Base-by-base conservation (phyloP, 768 basidiomycete genomes). In the Mycena sanguinolenta region DNA sequence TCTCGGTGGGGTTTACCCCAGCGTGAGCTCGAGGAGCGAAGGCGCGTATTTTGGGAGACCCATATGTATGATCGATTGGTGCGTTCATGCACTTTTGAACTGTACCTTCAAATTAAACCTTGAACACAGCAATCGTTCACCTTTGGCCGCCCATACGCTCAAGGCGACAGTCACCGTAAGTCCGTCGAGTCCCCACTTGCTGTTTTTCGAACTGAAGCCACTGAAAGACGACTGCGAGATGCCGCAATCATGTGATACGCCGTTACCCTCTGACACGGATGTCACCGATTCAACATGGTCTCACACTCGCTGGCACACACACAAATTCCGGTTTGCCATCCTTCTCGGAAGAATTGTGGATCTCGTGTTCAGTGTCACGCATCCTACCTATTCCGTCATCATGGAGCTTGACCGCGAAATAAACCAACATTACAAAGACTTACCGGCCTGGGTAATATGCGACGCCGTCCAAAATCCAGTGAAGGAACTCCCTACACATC, bases 11-110 rank as follows among this genome's bases (percentile, higher is more conserved):
- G 69, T 12, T 60, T 77, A 16, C 72, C 75, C 0, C 52, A 49
- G 27, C 52, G 59, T 12, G 75, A 77, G 4, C 59, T 75, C 12
- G 75, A 77, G 58, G 75, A 75, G 58, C 66, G 76, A 8, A 61
- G 76, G 28, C 67, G 76, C 16, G 75, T 77, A 9, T 75, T 77
- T 44, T 77, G 75, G 75, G 76, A 77, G 64, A 73, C 70, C 3
- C 65, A 71, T 16, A 69, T 64, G 1, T 77, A 74, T 53, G 76
- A 77, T 52, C 73, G 76, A 32, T 53, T 77, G 62, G 76, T 77
- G 49, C 6, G 58, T 44, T 7, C 44, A 9, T 39, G 39, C 13
- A 13, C 27, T 13, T 34, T 4, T 4, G 30, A 10, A 28, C 19
- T 10, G 8, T 23, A n/a, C 10, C 27, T 4, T 44, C 9, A 7